Evolutionary conservation across 2,329 filamentous ascomycete genomes (phyloP).

Genomic region (Metarhizium brunneum): DNA sequence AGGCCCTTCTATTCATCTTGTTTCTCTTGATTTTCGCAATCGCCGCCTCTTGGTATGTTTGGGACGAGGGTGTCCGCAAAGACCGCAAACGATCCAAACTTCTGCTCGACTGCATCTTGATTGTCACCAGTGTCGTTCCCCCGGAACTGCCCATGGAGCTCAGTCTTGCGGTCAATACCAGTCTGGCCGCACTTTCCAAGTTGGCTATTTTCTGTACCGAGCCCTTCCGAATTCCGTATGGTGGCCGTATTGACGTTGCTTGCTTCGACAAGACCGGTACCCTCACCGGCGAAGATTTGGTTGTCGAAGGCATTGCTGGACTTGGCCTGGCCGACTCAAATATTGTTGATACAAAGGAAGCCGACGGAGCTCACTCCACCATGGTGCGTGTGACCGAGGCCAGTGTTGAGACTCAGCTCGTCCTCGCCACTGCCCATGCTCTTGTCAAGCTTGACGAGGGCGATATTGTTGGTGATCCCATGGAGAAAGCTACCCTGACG

Average conservation of each 20-base stretch:
- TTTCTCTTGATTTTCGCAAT: constrained; percentile 95
- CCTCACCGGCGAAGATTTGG: constrained; percentile 88
- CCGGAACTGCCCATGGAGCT: constrained; percentile 98
- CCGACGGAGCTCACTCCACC: constrained; percentile 74
- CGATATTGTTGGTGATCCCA: constrained; percentile 93
- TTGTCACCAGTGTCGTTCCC: constrained; percentile 96
- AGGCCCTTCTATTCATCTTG: constrained; percentile 94
- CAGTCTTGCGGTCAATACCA: constrained; percentile 94
- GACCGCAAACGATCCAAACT: constrained; percentile 97
- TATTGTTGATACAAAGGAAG: constrained; percentile 55
- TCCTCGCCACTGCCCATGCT: constrained; percentile 89
- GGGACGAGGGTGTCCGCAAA: constrained; percentile 89
- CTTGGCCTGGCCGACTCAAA: constrained; percentile 63
- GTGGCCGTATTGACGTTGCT: constrained; percentile 87
- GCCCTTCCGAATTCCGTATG: constrained; percentile 95
- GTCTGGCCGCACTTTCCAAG: constrained; percentile 85
- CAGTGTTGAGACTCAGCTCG: constrained; percentile 76
- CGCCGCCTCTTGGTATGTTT: constrained; percentile 97
- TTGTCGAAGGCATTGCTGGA: constrained; percentile 94
- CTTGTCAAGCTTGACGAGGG: constrained; percentile 94
- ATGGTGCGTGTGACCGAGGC: constrained; percentile 63
- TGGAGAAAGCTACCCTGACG: constrained; percentile 91
- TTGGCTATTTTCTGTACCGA: constrained; percentile 98
- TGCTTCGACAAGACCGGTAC: constrained; percentile 99
- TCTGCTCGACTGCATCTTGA: constrained; percentile 91